Evolutionary conservation across 73 alveolate genomes (phyloP), one percentile per base, ranked within the genome.

Genomic region (Symbiodinium pilosum): DNA sequence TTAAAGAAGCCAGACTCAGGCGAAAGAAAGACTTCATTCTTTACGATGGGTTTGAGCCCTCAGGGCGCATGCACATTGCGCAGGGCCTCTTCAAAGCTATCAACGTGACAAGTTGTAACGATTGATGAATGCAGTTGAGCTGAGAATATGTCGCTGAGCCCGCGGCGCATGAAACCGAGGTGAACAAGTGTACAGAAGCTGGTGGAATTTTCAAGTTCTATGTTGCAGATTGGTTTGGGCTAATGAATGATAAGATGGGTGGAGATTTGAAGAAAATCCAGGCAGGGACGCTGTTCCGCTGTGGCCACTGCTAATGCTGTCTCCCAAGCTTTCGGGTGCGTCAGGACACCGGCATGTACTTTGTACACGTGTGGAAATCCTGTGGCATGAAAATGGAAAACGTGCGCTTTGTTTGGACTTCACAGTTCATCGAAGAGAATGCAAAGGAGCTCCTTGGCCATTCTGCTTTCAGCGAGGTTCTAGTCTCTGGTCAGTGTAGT

Each of bases 221-320:
- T 99, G 99, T 99, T 59, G 99, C 99, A 26, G 99, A 99, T 96
- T 99, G 99, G 99, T 99, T 99, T 99, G 99, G 99, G 12, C 99
- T 99, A 99, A 99, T 99, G 97, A 99, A 99, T 99, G 99, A 99
- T 99, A 99, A 99, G 99, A 99, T 99, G 99, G 99, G 99, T 12
- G 99, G 99, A 8, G 99, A 99, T 86, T 91, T 99, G 39, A 99
- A 99, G 93, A 99, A 99, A 99, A 71, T 97, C 94, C 54, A 81
- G 92, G 95, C 64, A 8, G 18, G 44, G 87, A 8, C 44, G 42
- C 87, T 75, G 24, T 16, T 8, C 24, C 64, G 24, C 24, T 8
- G 16, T 11, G 64, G 24, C 64, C 24, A 47, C 16, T 47, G 8
- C 64, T 8, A 16, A 47, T 47, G 16, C 64, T 8, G 64, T 16